These are phyloP conservation scores for Calocybe indica DNA, from an alignment of 768 basidiomycete species.

Conservation along the genomic window DNA sequence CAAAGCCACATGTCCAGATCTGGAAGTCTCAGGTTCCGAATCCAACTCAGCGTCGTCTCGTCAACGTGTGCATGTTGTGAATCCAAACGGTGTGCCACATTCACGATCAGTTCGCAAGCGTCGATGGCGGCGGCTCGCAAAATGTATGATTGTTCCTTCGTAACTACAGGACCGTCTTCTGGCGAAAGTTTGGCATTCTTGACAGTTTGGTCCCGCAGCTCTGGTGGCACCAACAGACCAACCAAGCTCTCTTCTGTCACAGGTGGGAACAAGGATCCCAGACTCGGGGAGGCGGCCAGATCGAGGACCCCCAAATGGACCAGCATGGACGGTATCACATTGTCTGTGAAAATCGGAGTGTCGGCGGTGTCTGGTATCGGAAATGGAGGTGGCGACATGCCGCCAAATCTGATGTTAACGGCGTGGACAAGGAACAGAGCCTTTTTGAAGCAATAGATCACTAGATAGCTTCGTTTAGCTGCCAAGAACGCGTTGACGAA, in stretches of 20 bases:
- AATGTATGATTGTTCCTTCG: conserved; percentile 56
- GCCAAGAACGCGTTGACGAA: background rate
- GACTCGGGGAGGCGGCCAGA: conserved; percentile 40
- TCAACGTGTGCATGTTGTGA: conserved; percentile 37
- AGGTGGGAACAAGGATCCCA: conserved; percentile 44
- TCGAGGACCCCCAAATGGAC: conserved; percentile 73
- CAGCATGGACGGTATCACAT: conserved; percentile 79
- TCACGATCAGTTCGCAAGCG: conserved; percentile 66
- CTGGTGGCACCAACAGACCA: conserved; percentile 16
- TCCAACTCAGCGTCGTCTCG: conserved; percentile 34
- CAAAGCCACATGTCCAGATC: conserved; percentile 78
- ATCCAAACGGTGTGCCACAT: too few relatives aligned
- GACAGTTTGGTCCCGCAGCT: conserved; percentile 17
- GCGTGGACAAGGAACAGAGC: conserved; percentile 78
- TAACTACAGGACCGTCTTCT: conserved; percentile 48
- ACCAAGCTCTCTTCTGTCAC: conserved; percentile 34
- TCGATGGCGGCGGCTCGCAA: conserved; percentile 77
- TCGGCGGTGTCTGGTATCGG: conserved; percentile 54
- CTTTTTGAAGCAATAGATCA: conserved; percentile 88
- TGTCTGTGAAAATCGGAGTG: conserved; percentile 72
- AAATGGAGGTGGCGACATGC: conserved; percentile 45
- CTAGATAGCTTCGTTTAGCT: conserved; percentile 26
- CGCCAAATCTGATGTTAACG: conserved; percentile 60
- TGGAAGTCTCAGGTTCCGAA: conserved; percentile 51
- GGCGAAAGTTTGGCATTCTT: conserved; percentile 7